Percentiles rank a stretch among this genome's conserved stretches.
Evolutionary conservation across 306 rosid species (phyloP).

Genomic region (Mimosa bimucronata): DNA sequence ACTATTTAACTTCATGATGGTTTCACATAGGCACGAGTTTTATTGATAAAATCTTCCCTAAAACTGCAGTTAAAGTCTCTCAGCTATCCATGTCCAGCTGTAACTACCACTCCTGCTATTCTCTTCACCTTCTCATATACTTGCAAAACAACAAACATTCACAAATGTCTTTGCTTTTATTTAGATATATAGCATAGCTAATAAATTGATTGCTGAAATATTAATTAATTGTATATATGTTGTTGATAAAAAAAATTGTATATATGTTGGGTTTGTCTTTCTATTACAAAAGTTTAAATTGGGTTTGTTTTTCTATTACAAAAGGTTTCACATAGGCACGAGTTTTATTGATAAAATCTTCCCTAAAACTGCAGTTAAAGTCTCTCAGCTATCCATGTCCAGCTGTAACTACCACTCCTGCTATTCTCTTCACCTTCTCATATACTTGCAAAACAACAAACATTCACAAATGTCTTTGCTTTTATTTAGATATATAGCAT

Average conservation of each 20-base stretch:
- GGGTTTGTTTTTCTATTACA: too few species aligned
- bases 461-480: conserved; percentile 33
- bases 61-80: conserved; percentile 21
- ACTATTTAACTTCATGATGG: too few species aligned
- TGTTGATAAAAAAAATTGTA: too few species aligned
- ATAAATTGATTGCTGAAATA: conserved; percentile 17
- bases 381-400: conserved; percentile 39
- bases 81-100: conserved; percentile 30
- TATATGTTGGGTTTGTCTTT: too few species aligned
- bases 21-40: background rate
- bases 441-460: conserved; percentile 38
- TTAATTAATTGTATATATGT: too few species aligned
- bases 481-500: background rate
- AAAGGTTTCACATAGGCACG: background rate
- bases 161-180: conserved; percentile 36
- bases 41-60: conserved; percentile 8
- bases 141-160: conserved; percentile 39
- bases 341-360: background rate
- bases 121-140: conserved; percentile 26
- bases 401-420: conserved; percentile 24
- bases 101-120: conserved; percentile 28
- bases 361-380: conserved; percentile 19
- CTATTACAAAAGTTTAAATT: too few species aligned
- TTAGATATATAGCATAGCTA: background rate
- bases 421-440: conserved; percentile 29